Evolutionary conservation across 1,284 basidiomycete species (phyloP).

Genomic region (Retiboletus flavoniger): DNA sequence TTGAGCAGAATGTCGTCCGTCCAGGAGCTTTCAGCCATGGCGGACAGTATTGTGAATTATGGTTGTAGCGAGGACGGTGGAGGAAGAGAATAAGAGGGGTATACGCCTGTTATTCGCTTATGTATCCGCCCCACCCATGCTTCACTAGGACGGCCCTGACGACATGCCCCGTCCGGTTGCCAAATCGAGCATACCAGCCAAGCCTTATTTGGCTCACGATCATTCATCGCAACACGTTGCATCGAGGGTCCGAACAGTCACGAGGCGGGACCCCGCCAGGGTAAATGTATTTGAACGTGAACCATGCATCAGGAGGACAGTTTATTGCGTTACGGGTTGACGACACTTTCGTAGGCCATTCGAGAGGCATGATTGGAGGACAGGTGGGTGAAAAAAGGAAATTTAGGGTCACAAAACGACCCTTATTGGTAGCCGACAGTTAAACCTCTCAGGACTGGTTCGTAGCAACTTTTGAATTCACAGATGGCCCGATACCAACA

Average conservation of each 20-base stretch:
- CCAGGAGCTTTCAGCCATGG: constrained; percentile 62
- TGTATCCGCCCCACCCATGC: constrained; percentile 17
- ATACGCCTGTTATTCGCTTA: constrained; percentile 21
- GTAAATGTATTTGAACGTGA: too few relatives aligned
- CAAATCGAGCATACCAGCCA: constrained; percentile 9
- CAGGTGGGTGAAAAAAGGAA: too few relatives aligned
- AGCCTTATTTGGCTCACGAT: not conserved
- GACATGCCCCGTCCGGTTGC: constrained; percentile 19
- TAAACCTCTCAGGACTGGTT: too few relatives aligned
- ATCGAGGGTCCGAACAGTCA: not conserved
- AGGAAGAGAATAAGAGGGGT: constrained; percentile 22
- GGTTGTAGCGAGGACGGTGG: constrained; percentile 4
- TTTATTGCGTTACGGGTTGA: too few relatives aligned
- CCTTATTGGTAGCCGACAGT: too few relatives aligned
- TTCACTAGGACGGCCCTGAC: constrained; percentile 18
- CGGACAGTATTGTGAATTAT: constrained; percentile 12
- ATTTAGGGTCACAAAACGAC: too few relatives aligned
- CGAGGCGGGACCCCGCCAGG: not conserved
- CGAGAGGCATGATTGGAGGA: too few relatives aligned
- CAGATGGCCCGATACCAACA: too few relatives aligned
- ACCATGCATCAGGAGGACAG: too few relatives aligned
- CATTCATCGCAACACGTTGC: not conserved
- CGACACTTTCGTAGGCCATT: too few relatives aligned
- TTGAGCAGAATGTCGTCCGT: constrained; percentile 79
- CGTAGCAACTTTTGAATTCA: too few relatives aligned